Percentiles rank a stretch among this genome's conserved stretches.
phyloP scores from a whole-genome alignment of 2,329 filamentous ascomycete genomes.

The Triangularia verruculosa region DNA sequence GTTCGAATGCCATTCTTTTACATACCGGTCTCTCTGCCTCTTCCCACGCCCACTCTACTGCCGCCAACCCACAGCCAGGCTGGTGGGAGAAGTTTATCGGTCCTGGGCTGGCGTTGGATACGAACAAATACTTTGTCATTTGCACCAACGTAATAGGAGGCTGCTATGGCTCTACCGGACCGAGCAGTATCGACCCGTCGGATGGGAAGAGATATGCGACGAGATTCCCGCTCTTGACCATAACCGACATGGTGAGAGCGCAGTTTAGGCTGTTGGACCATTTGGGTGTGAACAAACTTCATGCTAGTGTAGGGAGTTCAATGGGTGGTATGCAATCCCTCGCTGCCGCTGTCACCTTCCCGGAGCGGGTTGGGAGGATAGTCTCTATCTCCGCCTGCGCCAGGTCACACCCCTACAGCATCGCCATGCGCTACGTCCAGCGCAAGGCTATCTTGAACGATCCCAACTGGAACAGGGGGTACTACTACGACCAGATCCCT shows the following conservation, averaged over 20 bases:
- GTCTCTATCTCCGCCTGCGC: conserved; percentile 92
- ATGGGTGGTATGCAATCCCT: conserved; percentile 99
- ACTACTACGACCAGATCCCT: conserved; percentile 85
- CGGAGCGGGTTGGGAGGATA: conserved; percentile 75
- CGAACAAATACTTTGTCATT: conserved; percentile 85
- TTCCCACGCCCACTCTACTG: conserved; percentile 93
- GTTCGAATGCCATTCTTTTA: conserved; percentile 83
- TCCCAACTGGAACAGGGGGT: conserved; percentile 91
- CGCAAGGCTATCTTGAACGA: conserved; percentile 99
- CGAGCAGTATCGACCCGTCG: conserved; percentile 80
- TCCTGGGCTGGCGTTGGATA: conserved; percentile 79
- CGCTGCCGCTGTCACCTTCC: conserved; percentile 79
- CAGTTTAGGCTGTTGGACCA: conserved; percentile 86
- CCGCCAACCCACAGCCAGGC: conserved; percentile 77
- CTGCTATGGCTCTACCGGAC: conserved; percentile 93
- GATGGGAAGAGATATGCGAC: conserved; percentile 90
- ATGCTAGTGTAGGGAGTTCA: conserved; percentile 90
- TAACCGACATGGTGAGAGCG: conserved; percentile 96
- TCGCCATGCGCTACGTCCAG: conserved; percentile 97
- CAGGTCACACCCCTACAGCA: conserved; percentile 92
- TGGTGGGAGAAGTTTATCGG: conserved; percentile 99
- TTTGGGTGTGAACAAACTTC: conserved; percentile 72
- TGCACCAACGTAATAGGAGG: conserved; percentile 97
- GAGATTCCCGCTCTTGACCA: conserved; percentile 89
- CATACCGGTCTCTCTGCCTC: conserved; percentile 96